Evolutionary conservation across 2,329 filamentous ascomycete genomes (phyloP), one percentile per base, ranked within the genome.

Genomic region (Paraphaeosphaeria minitans): DNA sequence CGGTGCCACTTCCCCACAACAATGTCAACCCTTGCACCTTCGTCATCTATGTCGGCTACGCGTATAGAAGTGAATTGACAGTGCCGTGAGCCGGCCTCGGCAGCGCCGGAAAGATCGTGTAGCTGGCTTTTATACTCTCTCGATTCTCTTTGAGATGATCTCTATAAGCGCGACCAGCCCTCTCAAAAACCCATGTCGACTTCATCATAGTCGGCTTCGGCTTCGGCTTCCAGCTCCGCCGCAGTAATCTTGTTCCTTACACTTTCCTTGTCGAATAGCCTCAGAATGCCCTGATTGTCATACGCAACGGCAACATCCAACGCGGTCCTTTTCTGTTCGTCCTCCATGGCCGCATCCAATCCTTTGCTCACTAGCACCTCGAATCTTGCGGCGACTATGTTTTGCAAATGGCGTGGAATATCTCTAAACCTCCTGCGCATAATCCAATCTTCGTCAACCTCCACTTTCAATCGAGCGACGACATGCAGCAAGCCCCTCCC

Each of bases 231-330:
- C 5, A 46, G 13, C 10, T 46, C 22, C 22, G 4, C 43, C 12
- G 22, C 43, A 12, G 13, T 27, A 4, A 46, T 22, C 22, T 29
- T 27, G 27, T 46, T 46, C 27, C 43, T 46, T 9, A 46, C 22
- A 46, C 29, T 31, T 3, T 54, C 24, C 52, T 60, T 48, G 22
- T 55, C 53, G 53, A 64, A 66, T 27, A 66, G 42, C 21, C 42
- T 50, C 54, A 68, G 53, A 24, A 66, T 39, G 4, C 43, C 45
- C 19, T 61, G 37, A 29, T 61, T 58, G 27, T 59, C 59, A 49
- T 33, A 57, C 4, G 53, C 64, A 16, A 61, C 64, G 8, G 62
- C 62, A 54, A 64, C 39, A 59, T 68, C 66, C 35, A 68, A 19
- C 21, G 66, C 22, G n/a, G 60, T 65, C 46, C 52, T 56, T 42